Percentiles rank a stretch among this genome's conserved stretches.
Evolutionary conservation across 129 eudicot species (phyloP).

Genomic region (Flaveria bidentis): DNA sequence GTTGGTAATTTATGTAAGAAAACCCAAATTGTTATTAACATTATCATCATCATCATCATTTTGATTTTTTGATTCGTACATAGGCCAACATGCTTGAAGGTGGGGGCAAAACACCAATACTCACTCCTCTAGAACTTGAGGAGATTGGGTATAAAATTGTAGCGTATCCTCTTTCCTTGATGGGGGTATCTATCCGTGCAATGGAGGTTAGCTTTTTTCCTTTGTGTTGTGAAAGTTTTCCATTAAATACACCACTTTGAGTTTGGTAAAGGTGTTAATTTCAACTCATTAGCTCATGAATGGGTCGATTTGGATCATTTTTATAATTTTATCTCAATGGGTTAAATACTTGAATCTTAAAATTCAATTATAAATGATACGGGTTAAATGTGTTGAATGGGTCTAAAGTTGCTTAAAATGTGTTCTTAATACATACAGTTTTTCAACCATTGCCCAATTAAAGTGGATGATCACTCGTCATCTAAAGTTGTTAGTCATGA

Average conservation of each 20-base stretch:
- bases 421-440: background rate
- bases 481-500: too few relatives aligned
- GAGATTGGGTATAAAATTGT: conserved; percentile 81
- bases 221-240: background rate
- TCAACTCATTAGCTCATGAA: background rate
- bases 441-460: background rate
- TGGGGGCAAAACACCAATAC: conserved; percentile 94
- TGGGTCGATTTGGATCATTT: background rate
- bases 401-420: background rate
- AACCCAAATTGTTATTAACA: background rate
- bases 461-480: background rate
- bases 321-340: background rate
- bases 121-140: conserved; percentile 82
- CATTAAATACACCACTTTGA: background rate
- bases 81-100: conserved; percentile 99
- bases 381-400: background rate
- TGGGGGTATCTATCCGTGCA: conserved; percentile 90
- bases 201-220: conserved; percentile 61
- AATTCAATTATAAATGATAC: background rate
- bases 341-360: background rate
- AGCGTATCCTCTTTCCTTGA: conserved; percentile 87
- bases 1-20: background rate
- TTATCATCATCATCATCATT: background rate
- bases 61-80: conserved; percentile 14
- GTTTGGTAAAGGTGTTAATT: background rate